Conservation (phyloP, 2,329 filamentous ascomycete genomes). For the Fusarium siculi region DNA sequence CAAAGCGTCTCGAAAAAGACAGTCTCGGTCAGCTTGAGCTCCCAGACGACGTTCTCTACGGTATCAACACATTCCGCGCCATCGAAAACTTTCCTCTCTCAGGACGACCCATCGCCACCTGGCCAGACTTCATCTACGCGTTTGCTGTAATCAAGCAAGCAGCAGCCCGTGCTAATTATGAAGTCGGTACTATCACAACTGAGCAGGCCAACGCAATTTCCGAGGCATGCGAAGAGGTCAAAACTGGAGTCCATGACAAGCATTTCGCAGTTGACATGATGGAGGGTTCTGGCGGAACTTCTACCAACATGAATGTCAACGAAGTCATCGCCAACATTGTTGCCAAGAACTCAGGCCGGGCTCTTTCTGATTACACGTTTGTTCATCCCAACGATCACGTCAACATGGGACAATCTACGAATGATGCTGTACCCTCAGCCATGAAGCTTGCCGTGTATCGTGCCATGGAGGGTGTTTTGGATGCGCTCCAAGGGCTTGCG, state of each 20-base stretch:
- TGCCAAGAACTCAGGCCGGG: background rate
- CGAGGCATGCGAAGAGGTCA: background rate
- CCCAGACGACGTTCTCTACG: background rate
- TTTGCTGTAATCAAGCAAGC: slow-evolving; percentile 6
- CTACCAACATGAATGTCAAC: slow-evolving; percentile 11
- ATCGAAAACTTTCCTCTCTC: slow-evolving; percentile 7
- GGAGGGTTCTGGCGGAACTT: slow-evolving; percentile 6
- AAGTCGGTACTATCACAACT: background rate
- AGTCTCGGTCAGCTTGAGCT: slow-evolving; percentile 3
- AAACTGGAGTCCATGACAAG: background rate
- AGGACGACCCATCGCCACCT: background rate
- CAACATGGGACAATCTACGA: slow-evolving; percentile 7
- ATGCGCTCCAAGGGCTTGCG: background rate
- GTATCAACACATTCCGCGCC: slow-evolving; percentile 5
- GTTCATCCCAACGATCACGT: slow-evolving; percentile 9
- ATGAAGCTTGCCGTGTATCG: slow-evolving; percentile 9
- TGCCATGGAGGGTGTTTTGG: background rate
- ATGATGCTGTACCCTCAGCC: slow-evolving; percentile 1
- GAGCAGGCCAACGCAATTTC: background rate
- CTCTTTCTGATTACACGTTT: background rate
- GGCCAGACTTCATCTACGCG: background rate
- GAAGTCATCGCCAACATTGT: slow-evolving; percentile 11
- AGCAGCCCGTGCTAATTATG: slow-evolving; percentile 1
- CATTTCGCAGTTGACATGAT: slow-evolving; percentile 10
- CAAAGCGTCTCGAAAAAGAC: slow-evolving; percentile 2